Conservation (phyloP, 2,329 filamentous ascomycete genomes). For the Capronia americana region DNA sequence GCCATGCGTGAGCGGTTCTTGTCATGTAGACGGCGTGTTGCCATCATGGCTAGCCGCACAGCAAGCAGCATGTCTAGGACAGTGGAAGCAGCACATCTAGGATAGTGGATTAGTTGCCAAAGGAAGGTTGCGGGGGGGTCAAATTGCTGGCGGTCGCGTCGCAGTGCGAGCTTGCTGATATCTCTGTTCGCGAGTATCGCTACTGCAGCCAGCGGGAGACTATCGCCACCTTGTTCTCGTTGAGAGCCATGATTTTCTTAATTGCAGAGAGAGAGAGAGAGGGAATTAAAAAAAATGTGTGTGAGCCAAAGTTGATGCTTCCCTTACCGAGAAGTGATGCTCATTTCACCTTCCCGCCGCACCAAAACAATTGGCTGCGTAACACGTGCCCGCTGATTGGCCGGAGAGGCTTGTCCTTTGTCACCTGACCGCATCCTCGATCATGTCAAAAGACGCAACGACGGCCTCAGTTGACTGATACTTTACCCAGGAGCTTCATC, state of each 20-base stretch:
- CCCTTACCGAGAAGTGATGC: not conserved
- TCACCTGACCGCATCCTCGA: not conserved
- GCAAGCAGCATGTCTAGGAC: no score
- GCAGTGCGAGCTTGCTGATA: not conserved
- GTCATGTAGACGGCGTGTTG: not conserved
- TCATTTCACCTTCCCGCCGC: not conserved
- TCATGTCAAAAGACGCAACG: no score
- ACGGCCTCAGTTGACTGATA: not conserved
- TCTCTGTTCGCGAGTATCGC: not conserved
- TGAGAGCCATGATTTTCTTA: not conserved
- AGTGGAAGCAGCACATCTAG: not conserved
- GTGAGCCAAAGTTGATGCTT: not conserved
- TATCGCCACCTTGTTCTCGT: not conserved
- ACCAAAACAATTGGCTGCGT: not conserved
- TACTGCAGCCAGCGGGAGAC: not conserved
- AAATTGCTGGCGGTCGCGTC: not conserved
- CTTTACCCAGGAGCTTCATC: not conserved
- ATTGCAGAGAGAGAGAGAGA: not conserved
- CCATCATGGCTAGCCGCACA: not conserved
- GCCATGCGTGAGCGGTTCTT: slow-evolving; percentile 14
- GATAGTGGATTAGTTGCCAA: not conserved
- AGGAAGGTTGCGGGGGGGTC: not conserved
- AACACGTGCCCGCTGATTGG: not conserved
- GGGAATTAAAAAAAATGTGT: not conserved
- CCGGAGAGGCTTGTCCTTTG: not conserved